These are phyloP conservation scores for Pseudocercospora pini-densiflorae DNA, from an alignment of 2,329 filamentous ascomycete genomes.

Conservation along the genomic window DNA sequence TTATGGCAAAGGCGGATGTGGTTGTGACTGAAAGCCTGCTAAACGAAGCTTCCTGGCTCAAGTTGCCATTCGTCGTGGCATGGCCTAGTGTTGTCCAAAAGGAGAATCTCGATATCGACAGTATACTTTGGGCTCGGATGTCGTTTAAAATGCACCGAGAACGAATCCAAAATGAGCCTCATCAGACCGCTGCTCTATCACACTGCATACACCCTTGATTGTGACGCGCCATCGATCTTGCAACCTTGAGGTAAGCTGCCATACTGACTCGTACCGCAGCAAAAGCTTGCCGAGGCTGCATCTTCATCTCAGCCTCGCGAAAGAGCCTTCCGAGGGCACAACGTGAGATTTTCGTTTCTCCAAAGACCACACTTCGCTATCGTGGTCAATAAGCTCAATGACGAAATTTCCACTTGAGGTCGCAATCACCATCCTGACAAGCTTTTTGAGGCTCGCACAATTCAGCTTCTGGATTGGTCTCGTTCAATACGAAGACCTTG, in stretches of 20 bases:
- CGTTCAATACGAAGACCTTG: no score
- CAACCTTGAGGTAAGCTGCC: neutral
- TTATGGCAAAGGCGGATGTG: slow-evolving; percentile 40
- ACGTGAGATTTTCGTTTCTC: no score
- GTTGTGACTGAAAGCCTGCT: slow-evolving; percentile 34
- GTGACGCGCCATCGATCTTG: neutral
- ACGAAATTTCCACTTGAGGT: no score
- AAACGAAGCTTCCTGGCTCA: no score
- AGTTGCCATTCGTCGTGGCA: neutral
- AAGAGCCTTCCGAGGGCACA: neutral
- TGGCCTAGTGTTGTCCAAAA: neutral
- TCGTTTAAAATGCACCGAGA: neutral
- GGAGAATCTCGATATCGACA: neutral
- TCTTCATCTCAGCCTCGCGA: neutral
- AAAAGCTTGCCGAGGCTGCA: neutral
- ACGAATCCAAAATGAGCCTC: neutral
- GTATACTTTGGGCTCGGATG: neutral
- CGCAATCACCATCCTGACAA: no score
- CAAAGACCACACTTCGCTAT: no score
- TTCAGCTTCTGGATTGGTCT: no score
- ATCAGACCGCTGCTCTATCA: neutral
- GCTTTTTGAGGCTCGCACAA: no score
- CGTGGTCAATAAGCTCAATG: no score
- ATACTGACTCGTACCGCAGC: neutral
- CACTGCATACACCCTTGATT: neutral